Evolutionary conservation across 208 protist genomes (phyloP), one percentile per base, ranked within the genome.

Genomic region (Leishmania lainsoni): DNA sequence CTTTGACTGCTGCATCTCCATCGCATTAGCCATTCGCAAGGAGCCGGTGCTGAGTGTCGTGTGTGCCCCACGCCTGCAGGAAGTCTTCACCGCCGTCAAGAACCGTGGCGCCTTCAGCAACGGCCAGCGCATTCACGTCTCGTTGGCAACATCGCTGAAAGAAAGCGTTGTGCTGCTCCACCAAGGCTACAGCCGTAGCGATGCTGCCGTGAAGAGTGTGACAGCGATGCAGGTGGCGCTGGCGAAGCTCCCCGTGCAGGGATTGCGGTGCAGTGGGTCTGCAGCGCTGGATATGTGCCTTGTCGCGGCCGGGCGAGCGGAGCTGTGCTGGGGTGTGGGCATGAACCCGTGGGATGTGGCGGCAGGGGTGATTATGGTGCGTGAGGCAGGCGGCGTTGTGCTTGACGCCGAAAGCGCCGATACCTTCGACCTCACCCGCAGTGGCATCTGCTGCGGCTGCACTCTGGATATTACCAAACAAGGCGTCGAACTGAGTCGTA

Each of bases 231-330:
- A 94, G 84, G 82, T 81, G 45, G 89, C 91, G 65, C 86, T 98
- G 20, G 79, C 80, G 2, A 82, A 86, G 58, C 35, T 91, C 16
- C 93, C 93, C 5, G 93, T 97, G 32, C 94, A 96, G 45, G 87
- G 85, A 5, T 22, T 97, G n/a, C 90, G 95, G n/a, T 90, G 75
- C 77, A 82, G 94, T 65, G 95, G 93, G 5, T 85, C 91, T 10
- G 83, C 88, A 10, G 95, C 93, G 42, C 83, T 98, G 56, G 90
- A 96, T 58, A 97, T 98, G 93, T 98, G 95, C 79, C 91, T 92
- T 56, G 92, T 98, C 16, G 95, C 94, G 1, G 85, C 85, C 8
- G 95, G 95, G 5, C 83, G 88, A 45, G 92, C 89, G 17, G 94
- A 97, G 45, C 74, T 93, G 48, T 97, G 92, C 76, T 90, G 94